Base-by-base conservation (phyloP, 441 rosid species). In the Jatropha multifida region DNA sequence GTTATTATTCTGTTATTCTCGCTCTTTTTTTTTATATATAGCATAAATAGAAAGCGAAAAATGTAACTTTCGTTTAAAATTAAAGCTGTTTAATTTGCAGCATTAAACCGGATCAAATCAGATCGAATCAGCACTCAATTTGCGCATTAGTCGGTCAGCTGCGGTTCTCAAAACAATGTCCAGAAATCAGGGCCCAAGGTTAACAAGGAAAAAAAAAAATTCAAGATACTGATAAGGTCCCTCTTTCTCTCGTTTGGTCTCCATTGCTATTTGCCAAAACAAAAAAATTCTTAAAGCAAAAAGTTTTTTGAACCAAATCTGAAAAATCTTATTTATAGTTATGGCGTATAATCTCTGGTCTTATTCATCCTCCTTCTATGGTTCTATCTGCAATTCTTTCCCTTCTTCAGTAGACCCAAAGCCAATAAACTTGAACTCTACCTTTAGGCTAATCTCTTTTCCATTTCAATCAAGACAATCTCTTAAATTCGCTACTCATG, bases 321-420 rank as follows among this genome's bases (percentile, higher is more conserved):
- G 23, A 23, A 23, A 23, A 23, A 23, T 23, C 23, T 23, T 23
- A 23, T 23, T 23, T 0, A 23, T 23, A 23, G 23, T 23, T 23
- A 23, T 94, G 98, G 88, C 97, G 23, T 87, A 69, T 76, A 80
- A 76, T 76, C 78, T 90, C 79, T 80, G 86, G 80, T 82, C 85
- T 38, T 87, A 94, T 42, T 82, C 94, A 0, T 87, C 89, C 5
- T 83, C 88, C 71, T 81, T 86, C 76, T 81, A 85, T 65, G 83
- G 77, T 7, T 83, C 85, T 56, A 82, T 83, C 82, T 80, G 80
- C 74, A 82, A 79, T 74, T 73, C 82, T 2, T 69, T 81, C 63
- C 71, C 85, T 4, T 75, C 81, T 46, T 70, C 86, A 1, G 48
- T 68, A 44, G 86, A 79, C 48, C 63, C 81, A 18, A 80, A 77